phyloP scores from a whole-genome alignment of 2,329 filamentous ascomycete species.

The Akanthomyces dipterigenus region DNA sequence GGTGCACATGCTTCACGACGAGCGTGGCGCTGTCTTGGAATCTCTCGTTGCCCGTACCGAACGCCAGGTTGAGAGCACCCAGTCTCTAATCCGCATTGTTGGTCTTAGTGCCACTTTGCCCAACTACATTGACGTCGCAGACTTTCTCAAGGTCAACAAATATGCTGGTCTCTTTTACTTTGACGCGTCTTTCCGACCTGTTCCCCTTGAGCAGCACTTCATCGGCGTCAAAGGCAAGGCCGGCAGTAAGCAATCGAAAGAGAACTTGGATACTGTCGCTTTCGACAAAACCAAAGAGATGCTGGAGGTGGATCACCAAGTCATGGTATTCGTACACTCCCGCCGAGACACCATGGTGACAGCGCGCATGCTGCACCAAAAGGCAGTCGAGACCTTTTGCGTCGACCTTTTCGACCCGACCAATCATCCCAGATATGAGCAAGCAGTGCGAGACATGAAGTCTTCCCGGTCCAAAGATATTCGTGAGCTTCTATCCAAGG shows the following conservation, averaged over 20 bases:
- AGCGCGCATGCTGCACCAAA: conserved; percentile 77
- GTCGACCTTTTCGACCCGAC: conserved; percentile 77
- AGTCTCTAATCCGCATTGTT: conserved; percentile 92
- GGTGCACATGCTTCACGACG: conserved; percentile 98
- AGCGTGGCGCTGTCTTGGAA: conserved; percentile 91
- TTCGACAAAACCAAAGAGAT: conserved; percentile 96
- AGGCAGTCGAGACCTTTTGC: conserved; percentile 74
- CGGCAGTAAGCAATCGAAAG: conserved; percentile 70
- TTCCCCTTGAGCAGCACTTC: conserved; percentile 95
- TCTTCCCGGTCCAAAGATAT: conserved; percentile 79
- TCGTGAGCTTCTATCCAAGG: conserved; percentile 81
- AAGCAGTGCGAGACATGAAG: conserved; percentile 77
- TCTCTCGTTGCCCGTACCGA: conserved; percentile 92
- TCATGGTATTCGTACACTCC: conserved; percentile 99
- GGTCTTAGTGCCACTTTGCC: conserved; percentile 92
- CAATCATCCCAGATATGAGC: conserved; percentile 70
- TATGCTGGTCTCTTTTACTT: conserved; percentile 94
- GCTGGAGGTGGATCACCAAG: conserved; percentile 84
- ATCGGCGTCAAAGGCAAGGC: conserved; percentile 91
- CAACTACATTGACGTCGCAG: conserved; percentile 93
- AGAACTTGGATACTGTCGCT: conserved; percentile 79
- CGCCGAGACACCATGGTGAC: conserved; percentile 88
- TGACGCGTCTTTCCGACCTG: conserved; percentile 88
- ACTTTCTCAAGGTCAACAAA: conserved; percentile 94
- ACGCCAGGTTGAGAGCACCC: conserved; percentile 94